Evolutionary conservation across 768 basidiomycete genomes (phyloP).

Genomic region (Tylopilus subfusipes): DNA sequence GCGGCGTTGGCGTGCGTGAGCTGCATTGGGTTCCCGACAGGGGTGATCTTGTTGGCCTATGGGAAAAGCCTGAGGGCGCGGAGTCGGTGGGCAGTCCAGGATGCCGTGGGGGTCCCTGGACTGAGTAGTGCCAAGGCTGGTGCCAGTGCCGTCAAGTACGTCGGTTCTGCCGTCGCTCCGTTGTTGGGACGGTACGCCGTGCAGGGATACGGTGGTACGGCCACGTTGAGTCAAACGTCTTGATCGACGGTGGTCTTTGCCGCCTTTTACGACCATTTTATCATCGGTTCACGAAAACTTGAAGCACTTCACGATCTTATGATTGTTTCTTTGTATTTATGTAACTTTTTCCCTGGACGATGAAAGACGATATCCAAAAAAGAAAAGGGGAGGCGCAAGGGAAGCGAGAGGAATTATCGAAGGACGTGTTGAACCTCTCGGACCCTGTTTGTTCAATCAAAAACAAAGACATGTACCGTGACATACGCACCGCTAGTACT

Average conservation of each 20-base stretch:
- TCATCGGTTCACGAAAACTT: background rate
- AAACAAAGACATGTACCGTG: background rate
- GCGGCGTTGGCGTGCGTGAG: constrained; percentile 20
- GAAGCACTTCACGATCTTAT: background rate
- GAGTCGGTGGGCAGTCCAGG: constrained; percentile 28
- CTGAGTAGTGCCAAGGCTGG: background rate
- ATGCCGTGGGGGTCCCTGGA: background rate
- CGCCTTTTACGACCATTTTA: background rate
- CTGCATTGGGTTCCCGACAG: constrained; percentile 24
- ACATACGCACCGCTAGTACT: too few relatives aligned
- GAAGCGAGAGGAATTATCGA: too few relatives aligned
- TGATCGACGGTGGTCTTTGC: background rate
- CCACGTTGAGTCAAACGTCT: background rate
- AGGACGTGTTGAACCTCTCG: too few relatives aligned
- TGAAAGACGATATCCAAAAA: background rate
- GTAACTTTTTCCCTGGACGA: background rate
- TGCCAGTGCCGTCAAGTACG: background rate
- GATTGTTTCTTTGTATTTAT: background rate
- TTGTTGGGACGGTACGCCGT: constrained; percentile 10
- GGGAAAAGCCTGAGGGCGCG: constrained; percentile 20
- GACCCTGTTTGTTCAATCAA: background rate
- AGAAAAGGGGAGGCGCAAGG: too few relatives aligned
- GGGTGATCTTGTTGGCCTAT: constrained; percentile 16
- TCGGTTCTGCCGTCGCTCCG: constrained; percentile 13
- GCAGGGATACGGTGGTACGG: constrained; percentile 18